Conservation (phyloP, 73 alveolate species). For the Tetrahymena malaccensis region DNA sequence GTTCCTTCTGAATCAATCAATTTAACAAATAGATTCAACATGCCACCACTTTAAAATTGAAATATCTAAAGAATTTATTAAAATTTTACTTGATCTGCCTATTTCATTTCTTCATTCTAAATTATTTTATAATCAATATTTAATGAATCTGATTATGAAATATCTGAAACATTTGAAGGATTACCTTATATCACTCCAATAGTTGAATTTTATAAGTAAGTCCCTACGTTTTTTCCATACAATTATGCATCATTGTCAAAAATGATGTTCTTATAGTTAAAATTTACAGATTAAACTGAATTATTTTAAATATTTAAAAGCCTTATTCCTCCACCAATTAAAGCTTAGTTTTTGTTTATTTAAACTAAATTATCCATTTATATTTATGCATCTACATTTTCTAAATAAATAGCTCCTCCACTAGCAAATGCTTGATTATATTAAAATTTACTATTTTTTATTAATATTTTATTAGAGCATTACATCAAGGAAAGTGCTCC, state of each 20-base stretch:
- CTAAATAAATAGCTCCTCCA: background rate
- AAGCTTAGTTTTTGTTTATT: background rate
- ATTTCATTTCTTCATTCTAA: background rate
- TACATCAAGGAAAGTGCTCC: background rate
- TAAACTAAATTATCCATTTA: background rate
- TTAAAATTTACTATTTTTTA: background rate
- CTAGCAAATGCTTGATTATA: background rate
- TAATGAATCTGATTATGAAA: background rate
- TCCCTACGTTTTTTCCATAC: background rate
- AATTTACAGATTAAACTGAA: background rate
- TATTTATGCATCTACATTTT: background rate
- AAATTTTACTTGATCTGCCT: background rate
- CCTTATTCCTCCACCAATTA: background rate
- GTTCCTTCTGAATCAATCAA: background rate
- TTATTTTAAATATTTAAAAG: background rate
- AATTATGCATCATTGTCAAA: background rate
- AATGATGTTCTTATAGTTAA: background rate
- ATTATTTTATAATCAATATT: background rate
- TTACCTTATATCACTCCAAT: background rate
- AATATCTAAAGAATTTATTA: background rate
- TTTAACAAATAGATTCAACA: background rate
- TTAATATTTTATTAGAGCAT: background rate
- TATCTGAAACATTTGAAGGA: background rate
- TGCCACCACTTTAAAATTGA: background rate
- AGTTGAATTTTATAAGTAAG: background rate